A percentile compares a stretch with the other conserved stretches of the same genome.
Conservation (phyloP, 345 rosid genomes). For the Leavenworthia alabamica region DNA sequence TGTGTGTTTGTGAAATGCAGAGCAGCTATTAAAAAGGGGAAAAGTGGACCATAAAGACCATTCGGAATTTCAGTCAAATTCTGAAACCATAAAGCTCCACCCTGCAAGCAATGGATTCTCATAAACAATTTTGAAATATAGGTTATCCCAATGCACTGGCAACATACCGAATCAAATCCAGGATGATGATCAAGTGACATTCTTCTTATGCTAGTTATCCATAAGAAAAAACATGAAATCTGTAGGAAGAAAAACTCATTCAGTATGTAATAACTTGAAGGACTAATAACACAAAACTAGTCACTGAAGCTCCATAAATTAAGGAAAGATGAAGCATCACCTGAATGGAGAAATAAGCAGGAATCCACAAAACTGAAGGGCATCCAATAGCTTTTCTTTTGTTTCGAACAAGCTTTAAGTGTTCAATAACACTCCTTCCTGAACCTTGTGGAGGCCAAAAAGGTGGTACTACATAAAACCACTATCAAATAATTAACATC, state of each 20-base stretch:
- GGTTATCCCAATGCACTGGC: constrained; percentile 1
- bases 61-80: constrained; percentile 75
- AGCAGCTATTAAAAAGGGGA: constrained; percentile 66
- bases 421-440: constrained; percentile 63
- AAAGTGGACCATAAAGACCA: constrained; percentile 54
- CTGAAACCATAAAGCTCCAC: constrained; percentile 90
- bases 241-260: constrained; percentile 29
- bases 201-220: constrained; percentile 36
- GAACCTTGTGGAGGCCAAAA: constrained; percentile 76
- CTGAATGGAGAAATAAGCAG: constrained; percentile 62
- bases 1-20: constrained; percentile 76
- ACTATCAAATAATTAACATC: constrained; percentile 11
- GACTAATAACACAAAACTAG: background rate
- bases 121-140: background rate
- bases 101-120: constrained; percentile 51
- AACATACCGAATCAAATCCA: constrained; percentile 58
- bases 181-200: constrained; percentile 36
- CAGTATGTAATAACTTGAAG: background rate
- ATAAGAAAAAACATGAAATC: constrained; percentile 60
- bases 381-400: constrained; percentile 61
- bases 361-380: constrained; percentile 70
- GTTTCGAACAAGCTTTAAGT: constrained; percentile 40
- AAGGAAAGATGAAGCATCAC: constrained; percentile 27
- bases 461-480: constrained; percentile 66
- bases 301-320: background rate